Percentiles rank a stretch among this genome's conserved stretches.
Evolutionary conservation across 345 rosid species (phyloP).

Genomic region (Arabis hirsuta): DNA sequence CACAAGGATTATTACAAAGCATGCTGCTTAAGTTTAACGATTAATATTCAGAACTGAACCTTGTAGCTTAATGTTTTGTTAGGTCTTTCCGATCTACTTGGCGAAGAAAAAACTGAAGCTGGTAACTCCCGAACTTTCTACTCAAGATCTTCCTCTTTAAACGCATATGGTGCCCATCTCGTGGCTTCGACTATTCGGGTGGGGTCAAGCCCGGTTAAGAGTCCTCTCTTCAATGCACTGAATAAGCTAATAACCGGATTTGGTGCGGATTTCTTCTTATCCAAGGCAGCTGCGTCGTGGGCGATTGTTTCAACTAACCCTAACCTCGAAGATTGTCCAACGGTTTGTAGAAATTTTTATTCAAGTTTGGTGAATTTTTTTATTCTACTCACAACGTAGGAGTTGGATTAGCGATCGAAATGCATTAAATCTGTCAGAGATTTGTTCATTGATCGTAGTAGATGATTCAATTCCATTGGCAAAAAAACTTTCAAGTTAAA

Average conservation of each 20-base stretch:
- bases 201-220: conserved; percentile 29
- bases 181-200: conserved; percentile 36
- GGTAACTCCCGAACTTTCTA: conserved; percentile 34
- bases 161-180: conserved; percentile 39
- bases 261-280: conserved; percentile 33
- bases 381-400: background rate
- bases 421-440: background rate
- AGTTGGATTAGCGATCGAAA: background rate
- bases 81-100: too few relatives aligned
- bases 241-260: conserved; percentile 48
- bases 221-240: conserved; percentile 47
- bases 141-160: conserved; percentile 55
- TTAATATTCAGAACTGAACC: too few relatives aligned
- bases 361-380: background rate
- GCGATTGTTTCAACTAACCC: conserved; percentile 71
- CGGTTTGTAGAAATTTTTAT: conserved; percentile 51
- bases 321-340: conserved; percentile 67
- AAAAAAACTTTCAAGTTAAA: too few relatives aligned
- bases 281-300: conserved; percentile 48
- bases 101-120: too few relatives aligned
- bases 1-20: too few relatives aligned
- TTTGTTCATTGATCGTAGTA: too few relatives aligned
- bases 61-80: too few relatives aligned
- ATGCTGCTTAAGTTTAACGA: too few relatives aligned
- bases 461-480: background rate